These are phyloP conservation scores for Sarocladium strictum DNA, from an alignment of 2,329 filamentous ascomycete species.

Conservation along the genomic window DNA sequence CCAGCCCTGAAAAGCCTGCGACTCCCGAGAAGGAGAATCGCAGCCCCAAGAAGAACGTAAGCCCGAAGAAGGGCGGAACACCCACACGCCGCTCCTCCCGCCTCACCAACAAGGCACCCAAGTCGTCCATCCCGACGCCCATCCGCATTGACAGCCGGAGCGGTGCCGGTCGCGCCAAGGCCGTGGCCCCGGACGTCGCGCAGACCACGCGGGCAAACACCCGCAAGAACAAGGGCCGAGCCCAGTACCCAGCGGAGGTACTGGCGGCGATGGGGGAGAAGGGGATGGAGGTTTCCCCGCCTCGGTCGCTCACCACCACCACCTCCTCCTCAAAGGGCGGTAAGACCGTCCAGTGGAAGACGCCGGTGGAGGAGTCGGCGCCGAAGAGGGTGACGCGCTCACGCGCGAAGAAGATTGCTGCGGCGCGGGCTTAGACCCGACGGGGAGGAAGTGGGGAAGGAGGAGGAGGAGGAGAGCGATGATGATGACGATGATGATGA, in stretches of 20 bases:
- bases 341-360: slow-evolving; percentile 8
- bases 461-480: background rate
- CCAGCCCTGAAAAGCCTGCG: background rate
- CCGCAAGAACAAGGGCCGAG: slow-evolving; percentile 2
- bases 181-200: slow-evolving; percentile 3
- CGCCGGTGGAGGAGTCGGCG: background rate
- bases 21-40: background rate
- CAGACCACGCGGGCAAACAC: background rate
- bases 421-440: background rate
- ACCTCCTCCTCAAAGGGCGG: background rate
- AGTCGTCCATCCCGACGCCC: slow-evolving; percentile 4
- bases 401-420: slow-evolving; percentile 5
- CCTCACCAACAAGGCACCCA: slow-evolving; percentile 2
- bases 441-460: background rate
- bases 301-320: background rate
- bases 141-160: slow-evolving; percentile 5
- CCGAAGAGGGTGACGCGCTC: slow-evolving; percentile 6
- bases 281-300: background rate
- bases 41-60: background rate
- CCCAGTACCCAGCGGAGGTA: background rate
- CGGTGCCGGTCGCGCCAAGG: background rate
- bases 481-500: slow-evolving; percentile 4
- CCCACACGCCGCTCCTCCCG: slow-evolving; percentile 3
- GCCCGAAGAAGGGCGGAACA: background rate
- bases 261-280: background rate